Conservation (phyloP, 352 stramenopile genomes). For the Globisporangium alternatum region DNA sequence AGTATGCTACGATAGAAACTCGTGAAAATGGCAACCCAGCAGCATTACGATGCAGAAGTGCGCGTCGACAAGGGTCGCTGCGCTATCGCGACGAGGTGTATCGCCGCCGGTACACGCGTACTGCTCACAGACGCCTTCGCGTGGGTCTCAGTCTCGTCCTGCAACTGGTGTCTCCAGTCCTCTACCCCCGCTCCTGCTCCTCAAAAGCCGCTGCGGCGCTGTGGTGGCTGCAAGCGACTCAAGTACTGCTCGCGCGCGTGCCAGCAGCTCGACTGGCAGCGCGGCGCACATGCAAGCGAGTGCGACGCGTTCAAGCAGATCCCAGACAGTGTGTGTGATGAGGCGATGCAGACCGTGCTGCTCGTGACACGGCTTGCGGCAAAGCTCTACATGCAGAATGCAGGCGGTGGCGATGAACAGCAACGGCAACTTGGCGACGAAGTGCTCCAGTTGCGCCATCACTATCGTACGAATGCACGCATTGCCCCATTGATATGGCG, state of each 20-base stretch:
- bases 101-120: conserved; percentile 32
- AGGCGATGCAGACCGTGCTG: conserved; percentile 45
- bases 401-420: not conserved
- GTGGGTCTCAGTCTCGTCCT: conserved; percentile 33
- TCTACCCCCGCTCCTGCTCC: no score
- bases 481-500: not conserved
- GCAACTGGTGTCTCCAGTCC: conserved; percentile 47
- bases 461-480: conserved; percentile 24
- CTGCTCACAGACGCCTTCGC: conserved; percentile 30
- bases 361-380: conserved; percentile 44
- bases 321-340: conserved; percentile 8
- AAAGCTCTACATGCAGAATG: conserved; percentile 26
- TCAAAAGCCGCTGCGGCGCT: conserved; percentile 26
- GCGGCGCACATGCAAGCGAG: conserved; percentile 40
- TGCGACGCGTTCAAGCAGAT: conserved; percentile 45
- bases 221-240: conserved; percentile 52
- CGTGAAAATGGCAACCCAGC: not conserved
- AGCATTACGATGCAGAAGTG: conserved; percentile 17
- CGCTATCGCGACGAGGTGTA: conserved; percentile 28
- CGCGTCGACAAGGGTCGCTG: conserved; percentile 45
- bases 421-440: conserved; percentile 15
- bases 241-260: conserved; percentile 68
- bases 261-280: conserved; percentile 57
- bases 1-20: no score
- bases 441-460: conserved; percentile 42